Base-by-base conservation (phyloP, 2,329 filamentous ascomycete species). In the Cercospora citrullina region DNA sequence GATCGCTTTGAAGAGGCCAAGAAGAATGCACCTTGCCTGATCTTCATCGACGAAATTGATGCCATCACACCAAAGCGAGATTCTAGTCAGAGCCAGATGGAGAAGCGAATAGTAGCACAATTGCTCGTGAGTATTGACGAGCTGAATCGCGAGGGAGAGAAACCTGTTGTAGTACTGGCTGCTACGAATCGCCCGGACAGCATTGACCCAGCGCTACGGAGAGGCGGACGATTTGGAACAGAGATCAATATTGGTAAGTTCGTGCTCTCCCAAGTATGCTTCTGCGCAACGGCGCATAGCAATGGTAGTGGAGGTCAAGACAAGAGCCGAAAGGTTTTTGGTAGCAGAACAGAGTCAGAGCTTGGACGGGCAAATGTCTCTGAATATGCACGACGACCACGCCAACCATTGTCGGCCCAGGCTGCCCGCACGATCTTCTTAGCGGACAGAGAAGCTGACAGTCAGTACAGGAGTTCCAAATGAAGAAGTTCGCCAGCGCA, bases 11-110 rank as follows among this genome's bases (percentile, higher is more conserved):
- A 98, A 12, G 92, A 95, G 75, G 95, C 95, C 0, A 92, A 92
- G 77, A 87, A 88, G 65, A 85, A 94, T 42, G 94, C 94, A 0
- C 95, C 95, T 0, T 96, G 93, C 75, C 84, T 99, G 5, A 86
- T 99, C 4, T 96, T 97, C 75, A 91, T 98, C 66, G 93, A 97
- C 73, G 91, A 97, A 73, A 92, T 98, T 63, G 94, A 99, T 79
- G 90, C 91, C 4, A 95, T 98, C 74, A 92, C 93, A 60, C 91
- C 92, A 0, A 96, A 96, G 78, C 86, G 91, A 65, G 92, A 96
- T 70, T 91, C 88, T 64, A 89, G 91, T 1, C 91, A 95, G 75
- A 90, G 91, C 75, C 93, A 97, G 72, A 94, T 96, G 88, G 93
- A 97, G 77, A 92, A 93, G 76, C 85, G 93, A 63, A 95, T 96